Conservation (phyloP, 139 green algal species). For the Tetratostichococcus sp. region DNA sequence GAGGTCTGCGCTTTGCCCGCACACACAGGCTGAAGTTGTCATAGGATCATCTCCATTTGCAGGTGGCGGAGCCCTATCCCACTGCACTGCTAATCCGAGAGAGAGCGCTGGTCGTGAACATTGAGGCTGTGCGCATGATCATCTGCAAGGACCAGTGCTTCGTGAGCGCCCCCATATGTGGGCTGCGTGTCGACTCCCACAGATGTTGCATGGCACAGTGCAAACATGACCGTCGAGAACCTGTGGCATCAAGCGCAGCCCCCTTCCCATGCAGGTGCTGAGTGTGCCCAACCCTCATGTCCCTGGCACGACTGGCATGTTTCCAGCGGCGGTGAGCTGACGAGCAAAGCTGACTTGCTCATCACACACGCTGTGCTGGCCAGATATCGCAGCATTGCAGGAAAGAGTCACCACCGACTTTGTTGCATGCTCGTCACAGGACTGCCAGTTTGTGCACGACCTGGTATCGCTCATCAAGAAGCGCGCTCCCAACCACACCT, state of each 20-base stretch:
- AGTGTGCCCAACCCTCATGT: not conserved
- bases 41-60: not conserved
- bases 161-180: not conserved
- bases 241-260: no score
- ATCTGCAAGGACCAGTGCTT: conserved; percentile 6
- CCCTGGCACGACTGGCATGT: not conserved
- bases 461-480: not conserved
- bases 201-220: no score
- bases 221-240: no score
- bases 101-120: conserved; percentile 11
- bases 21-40: no score
- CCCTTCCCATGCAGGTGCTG: not conserved
- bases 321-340: not conserved
- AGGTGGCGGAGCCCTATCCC: conserved; percentile 1
- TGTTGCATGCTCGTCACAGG: not conserved
- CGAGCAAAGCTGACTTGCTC: no score
- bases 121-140: conserved; percentile 4
- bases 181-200: no score
- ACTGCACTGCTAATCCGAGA: conserved; percentile 12
- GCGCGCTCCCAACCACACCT: not conserved
- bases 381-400: no score
- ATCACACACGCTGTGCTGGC: no score
- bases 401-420: no score
- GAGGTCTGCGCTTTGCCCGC: no score
- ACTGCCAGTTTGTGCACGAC: not conserved